Evolutionary conservation across 768 basidiomycete species (phyloP), one percentile per base, ranked within the genome.

Genomic region (Boletales sp.): DNA sequence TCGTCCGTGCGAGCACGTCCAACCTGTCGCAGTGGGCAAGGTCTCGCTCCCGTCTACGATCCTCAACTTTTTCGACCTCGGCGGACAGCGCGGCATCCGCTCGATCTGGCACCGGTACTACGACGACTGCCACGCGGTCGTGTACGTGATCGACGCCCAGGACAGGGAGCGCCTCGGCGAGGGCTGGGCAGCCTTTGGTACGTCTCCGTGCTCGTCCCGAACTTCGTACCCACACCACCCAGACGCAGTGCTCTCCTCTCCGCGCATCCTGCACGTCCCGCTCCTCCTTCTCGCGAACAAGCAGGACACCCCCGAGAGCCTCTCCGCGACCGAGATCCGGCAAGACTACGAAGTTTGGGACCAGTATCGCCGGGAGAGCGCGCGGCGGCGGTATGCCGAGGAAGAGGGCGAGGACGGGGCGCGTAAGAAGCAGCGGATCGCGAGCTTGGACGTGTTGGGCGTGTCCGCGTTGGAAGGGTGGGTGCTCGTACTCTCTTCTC

Each of bases 111-210:
- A 86, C 51, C 77, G 81, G 48, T 99, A 99, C 70, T 97, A 95
- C 66, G 87, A 91, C 48, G 94, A 97, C 65, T 97, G 94, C 56
- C 95, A 99, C 67, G 95, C 94, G 8, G 91, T 98, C 40, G 92
- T 89, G 36, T 99, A 90, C 60, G 88, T 98, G 45, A 83, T 99
- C 45, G 97, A 99, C 66, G 92, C 94, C 9, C 82, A 87, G 55
- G 95, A 99, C 73, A 73, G 84, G 31, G 92, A 91, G 60, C 74
- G 95, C 35, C 74, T 98, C 24, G 81, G 84, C 42, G 97, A 98
- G 74, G 91, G 92, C 14, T 98, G 95, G 95, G 89, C 92, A 55
- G 94, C 93, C 8, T 98, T 99, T 59, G 94, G 95, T 97, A 68
- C 50, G 89, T 46, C 12, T 19, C 40, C 24, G 11, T 27, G 10